Evolutionary conservation across 768 basidiomycete species (phyloP).

Genomic region (Boletus pseudopeckii): DNA sequence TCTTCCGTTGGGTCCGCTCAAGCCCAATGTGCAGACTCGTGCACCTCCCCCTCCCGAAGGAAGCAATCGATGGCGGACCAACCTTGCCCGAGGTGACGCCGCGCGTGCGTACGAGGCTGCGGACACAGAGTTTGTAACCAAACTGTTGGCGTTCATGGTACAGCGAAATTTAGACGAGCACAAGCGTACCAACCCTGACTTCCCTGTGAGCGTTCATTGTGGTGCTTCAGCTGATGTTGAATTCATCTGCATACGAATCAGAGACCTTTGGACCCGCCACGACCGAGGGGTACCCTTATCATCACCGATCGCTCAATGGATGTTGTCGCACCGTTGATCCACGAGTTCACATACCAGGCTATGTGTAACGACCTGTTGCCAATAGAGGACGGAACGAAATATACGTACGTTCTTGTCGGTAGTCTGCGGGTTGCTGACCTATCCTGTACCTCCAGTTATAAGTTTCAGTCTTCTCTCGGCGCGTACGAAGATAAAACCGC

Average conservation of each 20-base stretch:
- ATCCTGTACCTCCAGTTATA: constrained; percentile 56
- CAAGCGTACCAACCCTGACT: constrained; percentile 81
- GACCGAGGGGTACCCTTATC: constrained; percentile 78
- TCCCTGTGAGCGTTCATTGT: constrained; percentile 57
- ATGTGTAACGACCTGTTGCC: constrained; percentile 95
- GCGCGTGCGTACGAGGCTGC: constrained; percentile 67
- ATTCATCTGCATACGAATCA: constrained; percentile 20
- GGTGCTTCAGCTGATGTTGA: neutral
- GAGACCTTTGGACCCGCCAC: constrained; percentile 53
- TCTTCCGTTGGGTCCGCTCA: constrained; percentile 79
- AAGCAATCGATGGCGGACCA: constrained; percentile 74
- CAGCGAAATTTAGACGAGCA: constrained; percentile 84
- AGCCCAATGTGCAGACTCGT: constrained; percentile 60
- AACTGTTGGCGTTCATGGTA: constrained; percentile 80
- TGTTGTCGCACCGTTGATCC: constrained; percentile 81
- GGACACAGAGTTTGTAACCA: constrained; percentile 74
- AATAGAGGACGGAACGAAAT: constrained; percentile 81
- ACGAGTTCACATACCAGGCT: constrained; percentile 99
- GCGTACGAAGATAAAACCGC: constrained; percentile 87
- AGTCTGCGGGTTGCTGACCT: constrained; percentile 3
- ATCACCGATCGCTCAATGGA: constrained; percentile 99
- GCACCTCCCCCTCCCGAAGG: constrained; percentile 63
- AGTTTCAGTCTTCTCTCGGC: constrained; percentile 87
- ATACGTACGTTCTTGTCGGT: constrained; percentile 60
- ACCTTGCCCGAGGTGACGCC: constrained; percentile 69